Evolutionary conservation across 1,284 basidiomycete genomes (phyloP).

Genomic region (Marasmius sp.): DNA sequence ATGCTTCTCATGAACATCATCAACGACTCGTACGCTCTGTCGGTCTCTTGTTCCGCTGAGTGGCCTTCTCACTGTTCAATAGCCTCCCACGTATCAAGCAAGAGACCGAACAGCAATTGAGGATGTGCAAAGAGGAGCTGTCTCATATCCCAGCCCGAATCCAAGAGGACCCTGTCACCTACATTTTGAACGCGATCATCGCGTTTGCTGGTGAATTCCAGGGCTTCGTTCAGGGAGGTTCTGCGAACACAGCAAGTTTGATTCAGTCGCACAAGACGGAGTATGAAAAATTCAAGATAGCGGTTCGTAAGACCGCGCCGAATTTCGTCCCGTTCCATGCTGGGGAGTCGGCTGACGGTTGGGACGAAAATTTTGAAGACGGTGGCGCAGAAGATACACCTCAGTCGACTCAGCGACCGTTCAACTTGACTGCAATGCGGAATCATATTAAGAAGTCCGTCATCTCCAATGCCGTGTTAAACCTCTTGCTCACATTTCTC

Average conservation of each 20-base stretch:
- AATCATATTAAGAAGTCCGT: neutral
- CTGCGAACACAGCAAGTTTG: slow-evolving; percentile 34
- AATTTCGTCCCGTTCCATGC: slow-evolving; percentile 32
- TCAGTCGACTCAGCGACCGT: neutral
- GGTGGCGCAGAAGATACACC: neutral
- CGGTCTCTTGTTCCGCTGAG: neutral
- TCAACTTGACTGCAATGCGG: neutral
- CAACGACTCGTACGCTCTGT: slow-evolving; percentile 29
- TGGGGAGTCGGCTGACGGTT: neutral
- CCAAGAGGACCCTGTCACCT: slow-evolving; percentile 16
- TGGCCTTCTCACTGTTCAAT: too few relatives aligned
- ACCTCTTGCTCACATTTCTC: neutral
- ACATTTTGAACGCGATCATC: slow-evolving; percentile 36
- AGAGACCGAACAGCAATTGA: neutral
- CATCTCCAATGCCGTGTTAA: neutral
- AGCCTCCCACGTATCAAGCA: neutral
- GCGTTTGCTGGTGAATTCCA: slow-evolving; percentile 23
- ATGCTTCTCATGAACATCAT: slow-evolving; percentile 40
- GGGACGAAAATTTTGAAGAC: neutral
- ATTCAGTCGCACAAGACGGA: slow-evolving; percentile 38
- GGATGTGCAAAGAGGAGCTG: neutral
- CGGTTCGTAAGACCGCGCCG: slow-evolving; percentile 40
- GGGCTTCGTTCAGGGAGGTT: slow-evolving; percentile 35
- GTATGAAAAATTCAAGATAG: slow-evolving; percentile 32
- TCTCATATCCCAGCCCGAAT: neutral